These are phyloP conservation scores for Verticillium longisporum DNA, from an alignment of 2,329 filamentous ascomycete genomes.

Conservation along the genomic window DNA sequence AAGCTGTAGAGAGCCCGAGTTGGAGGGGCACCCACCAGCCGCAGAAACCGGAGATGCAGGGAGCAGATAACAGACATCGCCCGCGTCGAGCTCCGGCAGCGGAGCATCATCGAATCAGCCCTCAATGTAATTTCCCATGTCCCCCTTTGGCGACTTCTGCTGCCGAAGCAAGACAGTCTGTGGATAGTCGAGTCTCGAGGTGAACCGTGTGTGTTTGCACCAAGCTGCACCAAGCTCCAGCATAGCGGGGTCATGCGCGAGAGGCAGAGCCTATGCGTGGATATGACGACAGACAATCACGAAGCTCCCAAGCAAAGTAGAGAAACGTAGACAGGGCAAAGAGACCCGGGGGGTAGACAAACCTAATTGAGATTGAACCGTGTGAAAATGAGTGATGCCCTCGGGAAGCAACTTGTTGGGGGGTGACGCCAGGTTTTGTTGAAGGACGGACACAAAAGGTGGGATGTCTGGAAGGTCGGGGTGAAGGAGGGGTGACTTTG, in stretches of 20 bases:
- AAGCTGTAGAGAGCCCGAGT: neutral
- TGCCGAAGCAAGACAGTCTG: neutral
- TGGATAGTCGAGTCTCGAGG: neutral
- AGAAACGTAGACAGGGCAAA: neutral
- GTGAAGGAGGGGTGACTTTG: neutral
- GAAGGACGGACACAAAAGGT: neutral
- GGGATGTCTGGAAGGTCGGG: neutral
- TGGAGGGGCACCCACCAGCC: neutral
- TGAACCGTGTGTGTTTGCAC: neutral
- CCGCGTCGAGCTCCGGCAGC: neutral
- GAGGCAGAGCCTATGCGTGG: neutral
- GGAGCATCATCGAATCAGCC: neutral
- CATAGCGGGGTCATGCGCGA: neutral
- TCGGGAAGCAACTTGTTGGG: neutral
- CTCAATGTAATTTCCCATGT: neutral
- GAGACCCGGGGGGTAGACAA: neutral
- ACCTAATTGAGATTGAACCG: neutral
- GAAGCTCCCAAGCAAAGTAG: neutral
- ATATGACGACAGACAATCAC: neutral
- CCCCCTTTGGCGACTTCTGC: neutral
- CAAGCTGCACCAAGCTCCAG: neutral
- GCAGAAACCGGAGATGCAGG: neutral
- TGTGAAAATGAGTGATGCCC: neutral
- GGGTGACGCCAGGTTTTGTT: neutral
- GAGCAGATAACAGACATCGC: neutral